Base-by-base conservation (phyloP, 108 stramenopile species). In the Hondaea fermentalgiana region DNA sequence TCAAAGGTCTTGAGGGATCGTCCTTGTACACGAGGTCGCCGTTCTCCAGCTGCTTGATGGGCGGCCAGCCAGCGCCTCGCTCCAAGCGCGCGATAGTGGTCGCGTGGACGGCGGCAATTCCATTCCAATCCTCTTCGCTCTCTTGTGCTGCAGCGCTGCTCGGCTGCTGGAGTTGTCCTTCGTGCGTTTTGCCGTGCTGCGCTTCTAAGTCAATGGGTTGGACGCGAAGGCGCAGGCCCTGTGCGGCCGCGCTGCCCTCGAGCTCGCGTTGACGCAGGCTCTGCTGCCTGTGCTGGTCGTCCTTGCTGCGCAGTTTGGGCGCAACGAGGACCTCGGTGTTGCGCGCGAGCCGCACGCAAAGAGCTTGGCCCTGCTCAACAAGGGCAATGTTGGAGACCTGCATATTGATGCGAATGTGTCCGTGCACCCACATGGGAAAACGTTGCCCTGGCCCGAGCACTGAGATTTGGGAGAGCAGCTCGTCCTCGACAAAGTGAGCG, bases 291-390 rank as follows among this genome's bases (percentile, higher is more conserved):
- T 53, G 76, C 51, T 83, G 76, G 76, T 83, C 76, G 49, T 83
- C 76, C 76, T 83, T 83, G 49, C 49, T 53, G 76, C 76, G 76
- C 8, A 83, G 76, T 23, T 83, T 83, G 1, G 76, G 76, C 19
- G 76, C 76, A 43, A 83, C 76, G 49, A 83, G 49, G 28, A 83
- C 76, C 51, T 83, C 76, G n/a, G 76, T 83, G 76, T 83, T 83
- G 45, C 76, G 76, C 19, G 76, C 76, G 12, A 83, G 76, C 43
- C 76, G 76, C n/a, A 83, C 76, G 28, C 76, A 83, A 23, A 83
- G 49, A 6, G 76, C 76, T 35, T 83, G 76, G 25, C 76, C 76
- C 28, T 83, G 45, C 76, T 83, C 76, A 0, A 83, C 76, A 12
- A 83, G 51, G 6, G 45, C 45, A 25, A 83, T 83, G 16, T 53